Percentiles rank a stretch among this genome's conserved stretches.
These are phyloP conservation scores for Xylaria digitata DNA, from an alignment of 2,329 filamentous ascomycete species.

Conservation along the genomic window DNA sequence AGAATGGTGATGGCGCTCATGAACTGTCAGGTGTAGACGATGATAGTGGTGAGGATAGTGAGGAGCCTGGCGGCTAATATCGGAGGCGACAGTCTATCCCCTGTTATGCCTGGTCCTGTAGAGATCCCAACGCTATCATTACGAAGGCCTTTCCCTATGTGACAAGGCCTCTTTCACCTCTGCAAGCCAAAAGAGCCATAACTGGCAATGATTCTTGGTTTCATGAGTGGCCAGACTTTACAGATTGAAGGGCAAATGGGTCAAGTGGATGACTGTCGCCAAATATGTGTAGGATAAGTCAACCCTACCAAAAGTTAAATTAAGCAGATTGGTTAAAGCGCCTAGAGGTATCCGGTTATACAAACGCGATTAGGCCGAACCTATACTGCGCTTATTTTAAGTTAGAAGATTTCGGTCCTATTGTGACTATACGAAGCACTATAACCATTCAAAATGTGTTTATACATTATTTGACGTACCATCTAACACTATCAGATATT, in stretches of 20 bases:
- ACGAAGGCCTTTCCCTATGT: conserved; percentile 1
- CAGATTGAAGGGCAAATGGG: conserved; percentile 48
- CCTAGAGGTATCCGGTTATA: conserved; percentile 2
- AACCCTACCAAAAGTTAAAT: not conserved
- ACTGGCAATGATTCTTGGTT: not conserved
- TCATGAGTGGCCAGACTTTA: conserved; percentile 26
- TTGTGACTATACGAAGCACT: not conserved
- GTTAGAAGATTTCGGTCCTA: not conserved
- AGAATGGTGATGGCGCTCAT: conserved; percentile 39
- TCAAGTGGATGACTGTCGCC: conserved; percentile 48
- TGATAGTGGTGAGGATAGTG: conserved; percentile 72
- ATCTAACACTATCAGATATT: not conserved
- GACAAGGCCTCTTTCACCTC: not conserved
- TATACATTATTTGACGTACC: not conserved
- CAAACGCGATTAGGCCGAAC: not conserved
- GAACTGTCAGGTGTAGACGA: conserved; percentile 53
- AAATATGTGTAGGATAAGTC: conserved; percentile 1
- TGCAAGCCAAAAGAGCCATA: not conserved
- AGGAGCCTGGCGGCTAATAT: conserved; percentile 72
- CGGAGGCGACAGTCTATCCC: conserved; percentile 72
- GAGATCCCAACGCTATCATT: conserved; percentile 36
- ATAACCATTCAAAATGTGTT: too few species aligned
- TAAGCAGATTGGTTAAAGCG: conserved; percentile 2
- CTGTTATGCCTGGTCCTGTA: conserved; percentile 71
- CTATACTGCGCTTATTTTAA: not conserved